Evolutionary conservation across 106 monocot species (phyloP).

Genomic region (Xerophyta viscosa): DNA sequence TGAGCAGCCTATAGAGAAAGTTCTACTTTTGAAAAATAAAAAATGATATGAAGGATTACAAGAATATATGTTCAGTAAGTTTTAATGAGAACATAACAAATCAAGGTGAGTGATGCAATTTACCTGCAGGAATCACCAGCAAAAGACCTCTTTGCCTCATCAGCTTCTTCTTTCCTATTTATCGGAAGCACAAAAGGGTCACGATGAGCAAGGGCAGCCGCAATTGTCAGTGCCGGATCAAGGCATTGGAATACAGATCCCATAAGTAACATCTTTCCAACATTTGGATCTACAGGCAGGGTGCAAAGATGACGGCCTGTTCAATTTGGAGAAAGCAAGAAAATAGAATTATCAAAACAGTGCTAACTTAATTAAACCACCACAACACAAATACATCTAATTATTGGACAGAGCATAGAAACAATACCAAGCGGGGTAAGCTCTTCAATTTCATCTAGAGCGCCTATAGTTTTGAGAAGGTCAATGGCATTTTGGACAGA

Average conservation of each 20-base stretch:
- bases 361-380: no score
- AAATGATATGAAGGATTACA: no score
- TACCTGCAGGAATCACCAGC: constrained; percentile 92
- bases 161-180: constrained; percentile 91
- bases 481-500: constrained; percentile 94
- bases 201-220: constrained; percentile 89
- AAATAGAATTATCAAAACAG: no score
- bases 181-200: constrained; percentile 96
- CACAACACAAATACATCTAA: no score
- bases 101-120: neutral
- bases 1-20: no score
- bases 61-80: no score
- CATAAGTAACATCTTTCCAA: constrained; percentile 96
- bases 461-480: constrained; percentile 88
- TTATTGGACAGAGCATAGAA: constrained; percentile 2
- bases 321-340: neutral
- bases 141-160: constrained; percentile 86
- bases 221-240: constrained; percentile 88
- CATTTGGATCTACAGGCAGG: constrained; percentile 89
- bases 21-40: no score
- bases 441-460: constrained; percentile 79
- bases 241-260: constrained; percentile 94
- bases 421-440: constrained; percentile 77
- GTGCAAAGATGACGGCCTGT: constrained; percentile 81
- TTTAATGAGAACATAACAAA: neutral